Evolutionary conservation across 257 asterid genomes (phyloP).

Genomic region (Solanum virginianum): DNA sequence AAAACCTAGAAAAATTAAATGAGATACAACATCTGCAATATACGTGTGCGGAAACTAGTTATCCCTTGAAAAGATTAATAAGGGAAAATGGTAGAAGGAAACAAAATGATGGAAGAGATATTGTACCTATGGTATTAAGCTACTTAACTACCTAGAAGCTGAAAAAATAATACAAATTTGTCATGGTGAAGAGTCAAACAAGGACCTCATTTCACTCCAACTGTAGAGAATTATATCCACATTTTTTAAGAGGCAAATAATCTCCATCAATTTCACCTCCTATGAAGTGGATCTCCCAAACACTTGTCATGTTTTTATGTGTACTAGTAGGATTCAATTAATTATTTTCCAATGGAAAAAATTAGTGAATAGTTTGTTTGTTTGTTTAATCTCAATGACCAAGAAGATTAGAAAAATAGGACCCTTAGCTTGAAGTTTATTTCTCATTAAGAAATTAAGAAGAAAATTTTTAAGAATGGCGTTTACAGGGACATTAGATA

Average conservation of each 20-base stretch:
- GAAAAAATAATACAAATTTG: not conserved
- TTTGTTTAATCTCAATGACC: conserved; percentile 18
- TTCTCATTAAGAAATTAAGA: not conserved
- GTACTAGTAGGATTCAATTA: conserved; percentile 5
- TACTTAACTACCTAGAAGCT: not conserved
- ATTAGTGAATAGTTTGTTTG: not conserved
- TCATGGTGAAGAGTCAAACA: not conserved
- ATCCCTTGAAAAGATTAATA: too few relatives aligned
- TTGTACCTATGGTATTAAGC: not conserved
- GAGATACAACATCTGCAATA: too few relatives aligned
- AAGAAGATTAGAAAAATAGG: not conserved
- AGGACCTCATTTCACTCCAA: conserved; percentile 39
- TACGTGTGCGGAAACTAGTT: too few relatives aligned
- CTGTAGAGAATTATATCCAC: conserved; percentile 18
- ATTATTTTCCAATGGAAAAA: not conserved
- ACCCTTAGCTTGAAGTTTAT: not conserved
- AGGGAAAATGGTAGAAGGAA: too few relatives aligned
- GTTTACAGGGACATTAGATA: conserved; percentile 39
- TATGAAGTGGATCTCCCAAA: conserved; percentile 36
- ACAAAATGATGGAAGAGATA: not conserved
- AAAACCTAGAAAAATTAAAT: too few relatives aligned
- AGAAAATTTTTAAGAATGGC: conserved; percentile 4
- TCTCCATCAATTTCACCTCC: conserved; percentile 23
- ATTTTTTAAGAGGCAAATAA: conserved; percentile 1
- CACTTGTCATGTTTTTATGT: conserved; percentile 27